phyloP scores from a whole-genome alignment of 257 asterid species.

The Penstemon davidsonii region DNA sequence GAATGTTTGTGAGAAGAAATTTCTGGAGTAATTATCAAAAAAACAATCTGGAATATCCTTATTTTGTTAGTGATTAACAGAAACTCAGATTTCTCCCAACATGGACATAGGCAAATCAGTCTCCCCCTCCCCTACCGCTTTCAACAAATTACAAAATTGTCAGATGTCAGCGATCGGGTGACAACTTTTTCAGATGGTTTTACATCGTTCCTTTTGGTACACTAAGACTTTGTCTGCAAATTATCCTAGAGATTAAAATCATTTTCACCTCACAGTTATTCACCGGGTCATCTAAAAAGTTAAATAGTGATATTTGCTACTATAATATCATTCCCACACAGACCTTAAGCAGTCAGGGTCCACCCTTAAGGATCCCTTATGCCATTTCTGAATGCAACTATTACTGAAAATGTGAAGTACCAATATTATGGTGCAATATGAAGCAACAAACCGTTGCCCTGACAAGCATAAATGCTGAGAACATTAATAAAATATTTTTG shows the following conservation, averaged over 20 bases:
- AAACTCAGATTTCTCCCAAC: constrained; percentile 23
- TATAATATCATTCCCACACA: background rate
- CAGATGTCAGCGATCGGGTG: constrained; percentile 13
- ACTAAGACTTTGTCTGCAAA: background rate
- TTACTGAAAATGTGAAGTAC: constrained; percentile 3
- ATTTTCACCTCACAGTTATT: background rate
- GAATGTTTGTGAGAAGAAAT: constrained; percentile 24
- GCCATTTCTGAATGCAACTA: constrained; percentile 13
- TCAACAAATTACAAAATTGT: background rate
- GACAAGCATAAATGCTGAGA: constrained; percentile 23
- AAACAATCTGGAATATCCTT: background rate
- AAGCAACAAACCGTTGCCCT: constrained; percentile 18
- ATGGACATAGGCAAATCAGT: constrained; percentile 7
- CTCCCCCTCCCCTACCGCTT: background rate
- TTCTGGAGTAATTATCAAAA: background rate
- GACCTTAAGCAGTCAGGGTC: background rate
- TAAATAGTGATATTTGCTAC: background rate
- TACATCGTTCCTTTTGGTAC: constrained; percentile 8
- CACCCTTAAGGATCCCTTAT: background rate
- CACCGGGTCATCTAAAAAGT: constrained; percentile 18
- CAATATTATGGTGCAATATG: constrained; percentile 8
- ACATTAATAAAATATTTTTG: constrained; percentile 3
- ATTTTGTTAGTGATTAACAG: background rate
- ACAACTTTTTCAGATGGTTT: constrained; percentile 8
- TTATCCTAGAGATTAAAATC: constrained; percentile 18